phyloP scores from a whole-genome alignment of 352 stramenopile genomes.

The Blastocystis sp. region DNA sequence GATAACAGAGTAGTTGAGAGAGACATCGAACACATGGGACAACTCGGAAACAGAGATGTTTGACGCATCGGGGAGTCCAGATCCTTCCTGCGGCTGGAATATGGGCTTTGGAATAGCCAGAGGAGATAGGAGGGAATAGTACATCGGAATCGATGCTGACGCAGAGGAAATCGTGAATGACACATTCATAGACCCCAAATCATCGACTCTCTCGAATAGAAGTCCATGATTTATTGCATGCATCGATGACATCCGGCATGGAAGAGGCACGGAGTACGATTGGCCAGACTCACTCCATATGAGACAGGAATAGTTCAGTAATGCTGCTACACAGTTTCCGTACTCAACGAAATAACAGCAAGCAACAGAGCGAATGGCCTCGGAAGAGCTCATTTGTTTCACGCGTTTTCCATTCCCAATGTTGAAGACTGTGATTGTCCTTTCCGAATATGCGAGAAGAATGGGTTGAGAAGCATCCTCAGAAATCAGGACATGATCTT shows the following conservation, averaged over 20 bases:
- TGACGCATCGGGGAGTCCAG: background rate
- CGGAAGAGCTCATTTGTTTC: background rate
- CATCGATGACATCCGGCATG: conserved; percentile 30
- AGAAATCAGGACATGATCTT: background rate
- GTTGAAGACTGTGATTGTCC: background rate
- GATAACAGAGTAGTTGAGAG: conserved; percentile 18
- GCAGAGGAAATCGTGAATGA: conserved; percentile 34
- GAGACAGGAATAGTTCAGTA: background rate
- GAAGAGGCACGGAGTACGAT: conserved; percentile 24
- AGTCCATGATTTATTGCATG: conserved; percentile 17
- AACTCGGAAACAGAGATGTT: conserved; percentile 14
- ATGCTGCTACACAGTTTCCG: conserved; percentile 43
- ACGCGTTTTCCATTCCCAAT: background rate
- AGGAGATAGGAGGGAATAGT: conserved; percentile 49
- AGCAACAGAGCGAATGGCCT: background rate
- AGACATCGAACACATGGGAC: background rate
- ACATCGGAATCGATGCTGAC: conserved; percentile 28
- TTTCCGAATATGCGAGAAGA: background rate
- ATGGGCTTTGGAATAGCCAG: conserved; percentile 34
- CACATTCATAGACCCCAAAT: conserved; percentile 13
- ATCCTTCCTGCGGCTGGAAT: conserved; percentile 9
- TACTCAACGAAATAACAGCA: conserved; percentile 27
- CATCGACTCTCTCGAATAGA: conserved; percentile 42
- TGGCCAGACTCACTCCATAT: conserved; percentile 33
- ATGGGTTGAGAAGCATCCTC: background rate